These are phyloP conservation scores for Tetragonia tetragonoides DNA, from an alignment of 148 eudicot species.

Conservation along the genomic window DNA sequence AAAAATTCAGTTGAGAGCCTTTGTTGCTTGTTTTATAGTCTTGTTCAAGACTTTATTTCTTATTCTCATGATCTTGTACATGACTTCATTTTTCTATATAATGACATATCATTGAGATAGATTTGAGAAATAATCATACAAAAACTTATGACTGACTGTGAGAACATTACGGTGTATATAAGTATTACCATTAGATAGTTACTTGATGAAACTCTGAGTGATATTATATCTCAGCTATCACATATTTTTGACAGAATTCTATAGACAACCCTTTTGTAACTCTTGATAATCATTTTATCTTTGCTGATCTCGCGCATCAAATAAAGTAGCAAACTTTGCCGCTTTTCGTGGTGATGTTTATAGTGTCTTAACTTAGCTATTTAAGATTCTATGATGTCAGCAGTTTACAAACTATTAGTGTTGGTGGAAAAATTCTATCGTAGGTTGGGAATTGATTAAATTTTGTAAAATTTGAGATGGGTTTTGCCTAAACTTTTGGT, in stretches of 20 bases:
- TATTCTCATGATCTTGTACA: not conserved
- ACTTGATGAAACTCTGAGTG: not conserved
- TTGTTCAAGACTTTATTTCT: too few relatives aligned
- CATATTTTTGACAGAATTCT: too few relatives aligned
- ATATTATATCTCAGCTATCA: too few relatives aligned
- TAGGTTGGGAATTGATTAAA: not conserved
- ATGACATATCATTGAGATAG: not conserved
- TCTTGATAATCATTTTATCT: not conserved
- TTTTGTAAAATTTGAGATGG: not conserved
- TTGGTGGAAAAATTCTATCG: too few relatives aligned
- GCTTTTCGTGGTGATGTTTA: too few relatives aligned
- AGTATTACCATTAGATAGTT: not conserved
- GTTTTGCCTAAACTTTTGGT: conserved; percentile 1
- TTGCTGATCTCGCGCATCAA: too few relatives aligned
- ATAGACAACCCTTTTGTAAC: too few relatives aligned
- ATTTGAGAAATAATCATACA: not conserved
- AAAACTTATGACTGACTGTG: not conserved
- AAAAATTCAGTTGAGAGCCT: too few relatives aligned
- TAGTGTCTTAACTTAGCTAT: too few relatives aligned
- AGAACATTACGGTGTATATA: not conserved
- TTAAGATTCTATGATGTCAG: too few relatives aligned
- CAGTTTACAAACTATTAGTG: too few relatives aligned
- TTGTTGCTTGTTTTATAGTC: not conserved
- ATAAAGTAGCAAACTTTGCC: too few relatives aligned
- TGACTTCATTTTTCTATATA: not conserved